phyloP scores from a whole-genome alignment of 1,139 yeast genomes.

The Sugiyamaella xylanicola region DNA sequence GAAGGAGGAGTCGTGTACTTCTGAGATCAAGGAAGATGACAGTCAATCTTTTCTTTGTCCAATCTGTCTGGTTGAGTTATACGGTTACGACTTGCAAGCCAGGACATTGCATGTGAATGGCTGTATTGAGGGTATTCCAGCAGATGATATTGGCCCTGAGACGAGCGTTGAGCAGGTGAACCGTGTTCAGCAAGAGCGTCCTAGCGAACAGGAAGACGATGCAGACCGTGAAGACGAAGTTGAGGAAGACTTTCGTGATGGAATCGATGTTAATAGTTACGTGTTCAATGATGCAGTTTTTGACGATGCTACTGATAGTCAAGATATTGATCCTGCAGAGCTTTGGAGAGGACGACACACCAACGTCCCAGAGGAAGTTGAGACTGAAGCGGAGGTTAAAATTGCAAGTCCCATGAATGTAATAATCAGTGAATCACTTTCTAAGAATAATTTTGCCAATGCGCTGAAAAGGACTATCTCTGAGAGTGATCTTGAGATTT shows the following conservation, averaged over 20 bases:
- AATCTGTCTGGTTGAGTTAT: constrained; percentile 26
- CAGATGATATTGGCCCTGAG: neutral
- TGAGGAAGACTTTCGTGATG: too few relatives aligned
- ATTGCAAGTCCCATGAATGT: too few relatives aligned
- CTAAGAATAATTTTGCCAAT: too few relatives aligned
- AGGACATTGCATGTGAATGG: constrained; percentile 27
- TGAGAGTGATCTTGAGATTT: too few relatives aligned
- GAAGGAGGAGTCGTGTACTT: neutral
- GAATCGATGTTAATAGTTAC: too few relatives aligned
- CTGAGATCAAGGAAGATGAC: neutral
- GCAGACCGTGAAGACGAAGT: too few relatives aligned
- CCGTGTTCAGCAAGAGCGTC: too few relatives aligned
- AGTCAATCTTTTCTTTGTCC: constrained; percentile 25
- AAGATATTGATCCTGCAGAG: neutral
- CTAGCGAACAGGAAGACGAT: too few relatives aligned
- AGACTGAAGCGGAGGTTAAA: too few relatives aligned
- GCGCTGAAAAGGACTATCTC: too few relatives aligned
- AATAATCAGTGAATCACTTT: too few relatives aligned
- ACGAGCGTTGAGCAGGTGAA: too few relatives aligned
- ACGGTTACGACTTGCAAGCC: constrained; percentile 14
- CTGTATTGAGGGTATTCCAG: neutral
- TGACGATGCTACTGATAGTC: neutral
- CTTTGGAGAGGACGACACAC: neutral
- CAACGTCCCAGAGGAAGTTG: neutral
- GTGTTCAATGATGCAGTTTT: neutral